Percentiles rank a stretch among this genome's conserved stretches.
These are phyloP conservation scores for Epichloe sylvatica DNA, from an alignment of 2,329 filamentous ascomycete species.

Conservation along the genomic window DNA sequence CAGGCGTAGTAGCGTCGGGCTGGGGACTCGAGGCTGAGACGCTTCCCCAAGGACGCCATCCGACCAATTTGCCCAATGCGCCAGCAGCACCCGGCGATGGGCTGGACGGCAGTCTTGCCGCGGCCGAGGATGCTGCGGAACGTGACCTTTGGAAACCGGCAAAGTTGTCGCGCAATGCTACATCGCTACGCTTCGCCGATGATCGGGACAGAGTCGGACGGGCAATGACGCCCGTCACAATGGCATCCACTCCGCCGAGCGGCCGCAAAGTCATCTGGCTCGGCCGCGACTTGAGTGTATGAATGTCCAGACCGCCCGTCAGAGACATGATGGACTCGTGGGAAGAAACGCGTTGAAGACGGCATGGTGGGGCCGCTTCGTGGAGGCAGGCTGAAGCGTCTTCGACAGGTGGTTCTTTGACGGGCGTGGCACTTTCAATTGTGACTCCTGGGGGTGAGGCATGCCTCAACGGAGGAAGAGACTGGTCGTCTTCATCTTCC, in stretches of 20 bases:
- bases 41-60: conserved; percentile 34
- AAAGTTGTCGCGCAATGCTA: conserved; percentile 44
- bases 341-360: conserved; percentile 53
- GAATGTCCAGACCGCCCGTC: conserved; percentile 77
- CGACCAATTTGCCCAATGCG: conserved; percentile 30
- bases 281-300: conserved; percentile 61
- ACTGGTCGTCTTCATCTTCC: conserved; percentile 22
- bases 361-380: conserved; percentile 25
- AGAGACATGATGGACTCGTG: conserved; percentile 86
- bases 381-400: conserved; percentile 19
- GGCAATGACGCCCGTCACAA: conserved; percentile 45
- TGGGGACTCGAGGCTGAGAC: conserved; percentile 6
- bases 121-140: conserved; percentile 18
- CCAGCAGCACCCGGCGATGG: conserved; percentile 13
- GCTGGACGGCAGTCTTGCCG: conserved; percentile 15
- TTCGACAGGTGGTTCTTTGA: conserved; percentile 20
- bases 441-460: conserved; percentile 14
- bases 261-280: conserved; percentile 54
- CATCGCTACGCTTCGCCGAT: conserved; percentile 35
- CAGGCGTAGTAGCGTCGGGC: conserved; percentile 7
- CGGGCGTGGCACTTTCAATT: conserved; percentile 15
- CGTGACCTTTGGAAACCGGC: conserved; percentile 23
- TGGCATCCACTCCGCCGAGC: conserved; percentile 39
- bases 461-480: conserved; percentile 8
- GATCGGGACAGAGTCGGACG: conserved; percentile 40